Evolutionary conservation across 1,284 basidiomycete species (phyloP).

Genomic region (Ceratobasidium sp.): DNA sequence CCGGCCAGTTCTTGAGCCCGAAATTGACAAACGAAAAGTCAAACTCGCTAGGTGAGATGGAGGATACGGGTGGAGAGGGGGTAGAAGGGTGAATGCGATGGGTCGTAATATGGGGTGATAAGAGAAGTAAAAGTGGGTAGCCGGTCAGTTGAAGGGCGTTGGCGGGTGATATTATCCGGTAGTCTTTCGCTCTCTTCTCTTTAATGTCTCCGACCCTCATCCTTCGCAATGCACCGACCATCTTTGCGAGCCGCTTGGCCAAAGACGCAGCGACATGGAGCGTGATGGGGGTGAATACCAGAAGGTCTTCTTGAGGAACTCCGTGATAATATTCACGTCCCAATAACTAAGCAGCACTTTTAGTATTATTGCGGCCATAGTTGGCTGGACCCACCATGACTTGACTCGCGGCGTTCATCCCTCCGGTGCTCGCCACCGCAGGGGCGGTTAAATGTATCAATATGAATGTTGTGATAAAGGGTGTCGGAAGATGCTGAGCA

Average conservation of each 20-base stretch:
- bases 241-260: constrained; percentile 65
- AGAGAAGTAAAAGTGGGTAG: constrained; percentile 66
- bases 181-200: constrained; percentile 45
- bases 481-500: constrained; percentile 68
- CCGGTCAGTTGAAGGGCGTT: constrained; percentile 69
- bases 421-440: constrained; percentile 73
- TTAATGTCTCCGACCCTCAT: neutral
- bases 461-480: constrained; percentile 74
- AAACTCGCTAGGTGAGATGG: constrained; percentile 76
- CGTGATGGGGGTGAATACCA: constrained; percentile 71
- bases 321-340: constrained; percentile 86
- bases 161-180: constrained; percentile 52
- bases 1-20: constrained; percentile 71
- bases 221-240: neutral
- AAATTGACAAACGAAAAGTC: constrained; percentile 82
- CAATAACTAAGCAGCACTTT: constrained; percentile 65
- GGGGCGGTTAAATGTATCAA: constrained; percentile 79
- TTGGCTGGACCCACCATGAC: constrained; percentile 67
- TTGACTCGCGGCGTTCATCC: constrained; percentile 72
- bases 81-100: constrained; percentile 69
- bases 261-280: constrained; percentile 69
- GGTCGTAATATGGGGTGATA: constrained; percentile 73
- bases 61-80: constrained; percentile 63
- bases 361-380: neutral
- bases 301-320: constrained; percentile 69